Conservation (phyloP, 345 rosid species). For the Combretum micranthum region DNA sequence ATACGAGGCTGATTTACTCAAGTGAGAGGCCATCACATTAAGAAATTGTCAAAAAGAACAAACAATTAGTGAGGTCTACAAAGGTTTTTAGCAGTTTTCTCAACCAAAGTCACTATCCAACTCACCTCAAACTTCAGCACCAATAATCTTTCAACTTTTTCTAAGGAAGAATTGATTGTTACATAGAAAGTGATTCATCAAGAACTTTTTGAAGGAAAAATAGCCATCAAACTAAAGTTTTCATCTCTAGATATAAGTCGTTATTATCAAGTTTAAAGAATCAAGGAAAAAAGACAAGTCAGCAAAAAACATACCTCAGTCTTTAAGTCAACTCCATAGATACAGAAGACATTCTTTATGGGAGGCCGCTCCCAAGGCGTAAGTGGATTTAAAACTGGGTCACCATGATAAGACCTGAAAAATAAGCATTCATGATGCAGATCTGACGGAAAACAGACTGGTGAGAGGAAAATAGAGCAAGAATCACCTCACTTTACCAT, state of each 20-base stretch:
- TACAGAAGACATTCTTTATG: constrained; percentile 86
- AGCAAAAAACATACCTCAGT: constrained; percentile 57
- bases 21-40: not conserved
- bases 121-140: not conserved
- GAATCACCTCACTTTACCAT: too few species aligned
- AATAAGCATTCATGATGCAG: not conserved
- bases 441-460: too few species aligned
- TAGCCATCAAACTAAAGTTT: too few species aligned
- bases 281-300: not conserved
- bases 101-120: too few species aligned
- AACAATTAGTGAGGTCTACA: too few species aligned
- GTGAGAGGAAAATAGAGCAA: too few species aligned
- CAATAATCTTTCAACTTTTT: not conserved
- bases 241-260: too few species aligned
- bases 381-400: constrained; percentile 90
- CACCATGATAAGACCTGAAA: constrained; percentile 78
- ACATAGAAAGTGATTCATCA: not conserved
- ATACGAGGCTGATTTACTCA: not conserved
- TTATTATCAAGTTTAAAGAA: not conserved
- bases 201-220: not conserved
- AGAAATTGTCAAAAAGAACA: too few species aligned
- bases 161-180: too few species aligned
- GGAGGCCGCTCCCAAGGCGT: constrained; percentile 99
- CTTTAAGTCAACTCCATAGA: constrained; percentile 79
- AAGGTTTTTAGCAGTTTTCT: too few species aligned